Conservation (phyloP, 1,139 yeast species). For the Blastobotrys serpentis region DNA sequence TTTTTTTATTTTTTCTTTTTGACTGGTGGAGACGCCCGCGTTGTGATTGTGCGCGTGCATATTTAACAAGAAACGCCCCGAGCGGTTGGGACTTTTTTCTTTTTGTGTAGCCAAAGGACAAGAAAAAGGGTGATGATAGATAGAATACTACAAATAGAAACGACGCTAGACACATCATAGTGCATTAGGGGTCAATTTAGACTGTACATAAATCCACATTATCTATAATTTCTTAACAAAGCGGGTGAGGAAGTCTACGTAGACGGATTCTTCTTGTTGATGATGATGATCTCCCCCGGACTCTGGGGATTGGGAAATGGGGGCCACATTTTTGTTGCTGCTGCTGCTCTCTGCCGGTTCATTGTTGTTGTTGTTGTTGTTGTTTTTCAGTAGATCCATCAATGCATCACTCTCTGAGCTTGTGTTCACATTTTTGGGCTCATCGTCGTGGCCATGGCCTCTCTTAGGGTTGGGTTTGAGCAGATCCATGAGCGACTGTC, state of each 20-base stretch:
- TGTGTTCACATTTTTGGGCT: neutral
- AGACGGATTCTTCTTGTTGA: neutral
- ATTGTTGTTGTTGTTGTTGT: neutral
- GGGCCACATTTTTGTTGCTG: neutral
- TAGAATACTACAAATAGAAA: too few species aligned
- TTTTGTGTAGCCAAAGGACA: neutral
- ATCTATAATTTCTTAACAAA: too few species aligned
- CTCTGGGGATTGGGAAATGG: slow-evolving; percentile 5
- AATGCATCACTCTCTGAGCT: neutral
- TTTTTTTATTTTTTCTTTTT: neutral
- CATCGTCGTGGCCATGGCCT: neutral
- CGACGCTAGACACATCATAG: too few species aligned
- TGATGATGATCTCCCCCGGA: neutral
- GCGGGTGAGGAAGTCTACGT: slow-evolving; percentile 11
- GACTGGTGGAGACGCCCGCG: neutral
- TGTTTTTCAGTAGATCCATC: slow-evolving; percentile 8
- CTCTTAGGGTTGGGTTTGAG: slow-evolving; percentile 4
- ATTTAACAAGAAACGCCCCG: neutral
- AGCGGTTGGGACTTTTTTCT: neutral
- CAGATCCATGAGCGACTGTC: slow-evolving; percentile 3
- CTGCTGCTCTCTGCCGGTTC: neutral
- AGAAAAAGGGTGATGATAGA: too few species aligned
- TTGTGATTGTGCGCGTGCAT: neutral
- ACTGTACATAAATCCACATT: neutral
- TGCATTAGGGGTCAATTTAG: neutral